Base-by-base conservation (phyloP, 148 eudicot species). In the Persicaria tinctoria region DNA sequence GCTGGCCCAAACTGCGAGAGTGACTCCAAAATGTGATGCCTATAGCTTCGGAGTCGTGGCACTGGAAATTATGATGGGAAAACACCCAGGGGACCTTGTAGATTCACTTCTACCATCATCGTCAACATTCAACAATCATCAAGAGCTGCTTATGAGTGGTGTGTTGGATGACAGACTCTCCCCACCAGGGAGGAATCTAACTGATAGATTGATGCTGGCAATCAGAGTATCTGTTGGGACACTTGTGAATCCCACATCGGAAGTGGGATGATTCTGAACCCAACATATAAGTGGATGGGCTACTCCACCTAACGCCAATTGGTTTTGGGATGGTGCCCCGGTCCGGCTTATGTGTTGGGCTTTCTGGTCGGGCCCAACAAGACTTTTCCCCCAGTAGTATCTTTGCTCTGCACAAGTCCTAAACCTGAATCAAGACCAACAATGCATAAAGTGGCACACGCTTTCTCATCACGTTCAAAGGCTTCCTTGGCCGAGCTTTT, bases 41-140 rank as follows among this genome's bases (percentile, higher is more conserved):
- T 92, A 88, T 75, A 92, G 97, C 82, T 90, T 81, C 20, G 97
- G 97, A 51, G 89, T 90, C 20, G 86, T 92, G 70, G 91, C 88
- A 20, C 54, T 88, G 76, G 95, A 92, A 78, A 84, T 90, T 70
- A 79, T 90, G 87, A 87, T 90, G 91, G 95, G 93, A 71, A 86
- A 66, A 60, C 97, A 88, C 75, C 95, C 97, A 1, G 89, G 91
- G 64, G 95, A 92, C 27, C 77, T 90, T 54, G 63, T 90, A 56
- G 59, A 85, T 46, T 74, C 87, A 49, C 62, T 85, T 46, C 78
- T 82, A 48, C 68, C 79, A 47, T 51, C 81, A 11, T 17, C 74
- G 16, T 32, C 76, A 1, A 23, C 56, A 12, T 70, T 66, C 64
- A 59, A 16, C 64, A 20, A 59, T 20, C 13, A 20, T n/a, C 45